These are phyloP conservation scores for Monoraphidium neglectum DNA, from an alignment of 139 green algal genomes.

Conservation along the genomic window DNA sequence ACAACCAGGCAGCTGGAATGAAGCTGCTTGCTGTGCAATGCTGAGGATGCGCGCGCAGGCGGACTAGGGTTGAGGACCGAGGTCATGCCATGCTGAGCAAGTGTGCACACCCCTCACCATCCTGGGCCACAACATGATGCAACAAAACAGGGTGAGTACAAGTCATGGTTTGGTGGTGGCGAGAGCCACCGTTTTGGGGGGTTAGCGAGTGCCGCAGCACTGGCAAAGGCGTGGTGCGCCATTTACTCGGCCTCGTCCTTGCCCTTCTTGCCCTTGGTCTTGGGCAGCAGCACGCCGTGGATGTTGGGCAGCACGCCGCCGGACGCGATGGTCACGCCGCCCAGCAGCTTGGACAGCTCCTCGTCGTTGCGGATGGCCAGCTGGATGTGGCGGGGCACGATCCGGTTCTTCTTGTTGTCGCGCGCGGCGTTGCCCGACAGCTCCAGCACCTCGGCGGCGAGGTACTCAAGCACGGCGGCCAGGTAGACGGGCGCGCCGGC, in stretches of 20 bases:
- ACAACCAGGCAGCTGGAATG: too few relatives aligned
- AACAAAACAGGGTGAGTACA: too few relatives aligned
- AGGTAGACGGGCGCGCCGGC: slow-evolving; percentile 68
- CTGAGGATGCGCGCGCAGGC: too few relatives aligned
- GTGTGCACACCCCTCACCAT: too few relatives aligned
- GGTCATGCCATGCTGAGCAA: too few relatives aligned
- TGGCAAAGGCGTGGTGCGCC: slow-evolving; percentile 84
- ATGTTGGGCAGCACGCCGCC: slow-evolving; percentile 90
- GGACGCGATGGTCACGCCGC: slow-evolving; percentile 76
- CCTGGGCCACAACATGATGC: too few relatives aligned
- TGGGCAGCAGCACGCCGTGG: slow-evolving; percentile 81
- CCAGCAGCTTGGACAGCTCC: slow-evolving; percentile 93
- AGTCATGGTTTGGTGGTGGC: too few relatives aligned
- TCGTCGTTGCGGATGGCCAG: slow-evolving; percentile 94
- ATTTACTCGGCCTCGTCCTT: too few relatives aligned
- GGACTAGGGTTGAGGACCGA: too few relatives aligned
- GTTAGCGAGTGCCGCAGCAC: slow-evolving; percentile 86
- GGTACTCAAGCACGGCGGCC: slow-evolving; percentile 68
- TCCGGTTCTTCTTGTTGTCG: slow-evolving; percentile 95
- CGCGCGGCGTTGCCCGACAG: slow-evolving; percentile 83
- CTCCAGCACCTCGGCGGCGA: slow-evolving; percentile 77
- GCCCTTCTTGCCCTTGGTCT: slow-evolving; percentile 34
- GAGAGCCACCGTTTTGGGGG: too few relatives aligned
- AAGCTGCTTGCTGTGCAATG: too few relatives aligned
- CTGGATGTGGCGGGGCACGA: slow-evolving; percentile 88